Conservation (phyloP, 768 basidiomycete genomes). For the Amyloporia xantha region DNA sequence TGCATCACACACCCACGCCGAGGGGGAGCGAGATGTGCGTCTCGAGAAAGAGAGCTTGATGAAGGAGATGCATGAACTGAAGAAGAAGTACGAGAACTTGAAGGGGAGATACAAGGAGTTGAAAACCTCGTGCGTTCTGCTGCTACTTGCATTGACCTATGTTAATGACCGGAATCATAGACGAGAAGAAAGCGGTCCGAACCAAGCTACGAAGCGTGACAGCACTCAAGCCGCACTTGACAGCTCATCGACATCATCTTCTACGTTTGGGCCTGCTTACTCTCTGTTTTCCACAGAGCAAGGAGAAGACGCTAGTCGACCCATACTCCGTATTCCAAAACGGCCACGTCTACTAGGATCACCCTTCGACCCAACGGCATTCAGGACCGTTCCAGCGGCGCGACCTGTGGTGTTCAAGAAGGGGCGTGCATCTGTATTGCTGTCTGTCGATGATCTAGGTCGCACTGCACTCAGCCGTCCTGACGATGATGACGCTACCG, state of each 20-base stretch:
- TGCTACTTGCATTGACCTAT: no score
- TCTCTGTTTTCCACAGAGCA: conserved; percentile 2
- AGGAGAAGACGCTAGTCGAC: neutral
- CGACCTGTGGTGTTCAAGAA: conserved; percentile 2
- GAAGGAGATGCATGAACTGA: conserved; percentile 13
- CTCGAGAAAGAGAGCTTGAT: conserved; percentile 15
- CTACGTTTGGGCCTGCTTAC: no score
- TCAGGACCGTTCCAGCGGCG: neutral
- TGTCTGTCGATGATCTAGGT: conserved; percentile 1
- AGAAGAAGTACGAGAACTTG: conserved; percentile 14
- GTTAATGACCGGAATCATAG: neutral
- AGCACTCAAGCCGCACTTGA: conserved; percentile 17
- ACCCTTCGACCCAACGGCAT: conserved; percentile 15
- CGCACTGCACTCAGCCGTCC: neutral
- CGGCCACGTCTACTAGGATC: conserved; percentile 18
- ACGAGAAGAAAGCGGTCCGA: neutral
- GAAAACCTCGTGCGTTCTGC: conserved; percentile 11
- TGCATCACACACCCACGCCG: conserved; percentile 26
- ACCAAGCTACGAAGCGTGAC: conserved; percentile 12
- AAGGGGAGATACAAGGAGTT: conserved; percentile 17
- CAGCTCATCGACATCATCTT: conserved; percentile 3
- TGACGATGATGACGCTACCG: neutral
- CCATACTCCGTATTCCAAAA: conserved; percentile 14
- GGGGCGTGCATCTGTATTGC: conserved; percentile 6
- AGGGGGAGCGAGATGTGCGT: conserved; percentile 24